A percentile compares a stretch with the other conserved stretches of the same genome.
phyloP scores from a whole-genome alignment of 2,329 filamentous ascomycete species.

The Paraphaeosphaeria minitans region DNA sequence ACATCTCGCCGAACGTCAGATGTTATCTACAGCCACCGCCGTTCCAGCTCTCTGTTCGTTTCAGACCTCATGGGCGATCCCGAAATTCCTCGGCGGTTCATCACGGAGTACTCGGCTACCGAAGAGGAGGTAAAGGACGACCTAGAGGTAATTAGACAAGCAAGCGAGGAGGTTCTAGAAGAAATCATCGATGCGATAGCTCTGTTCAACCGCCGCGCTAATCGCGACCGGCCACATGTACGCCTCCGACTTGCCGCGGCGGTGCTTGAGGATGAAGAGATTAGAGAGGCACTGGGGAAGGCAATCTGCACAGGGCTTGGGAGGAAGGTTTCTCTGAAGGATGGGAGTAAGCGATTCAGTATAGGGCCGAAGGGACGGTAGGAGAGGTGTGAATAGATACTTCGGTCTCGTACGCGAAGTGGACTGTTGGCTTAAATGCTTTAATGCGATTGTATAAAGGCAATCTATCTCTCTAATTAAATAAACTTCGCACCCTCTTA shows the following conservation, averaged over 20 bases:
- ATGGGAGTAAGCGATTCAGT: constrained; percentile 13
- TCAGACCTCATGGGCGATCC: background rate
- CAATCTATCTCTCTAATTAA: no score
- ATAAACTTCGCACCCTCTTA: no score
- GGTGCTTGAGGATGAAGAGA: constrained; percentile 11
- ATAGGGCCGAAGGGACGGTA: constrained; percentile 11
- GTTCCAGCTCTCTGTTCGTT: constrained; percentile 9
- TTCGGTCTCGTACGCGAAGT: background rate
- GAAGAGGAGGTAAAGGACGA: background rate
- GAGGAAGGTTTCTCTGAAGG: constrained; percentile 8
- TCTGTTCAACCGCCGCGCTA: constrained; percentile 22
- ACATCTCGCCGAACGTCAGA: no score
- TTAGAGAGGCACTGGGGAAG: constrained; percentile 8
- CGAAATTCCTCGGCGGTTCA: background rate
- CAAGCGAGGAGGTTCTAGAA: constrained; percentile 19
- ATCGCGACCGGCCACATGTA: constrained; percentile 13
- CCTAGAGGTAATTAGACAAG: background rate
- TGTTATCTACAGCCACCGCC: background rate
- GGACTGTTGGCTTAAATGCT: no score
- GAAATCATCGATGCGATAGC: constrained; percentile 23
- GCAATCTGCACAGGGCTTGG: constrained; percentile 9
- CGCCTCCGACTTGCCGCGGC: constrained; percentile 10
- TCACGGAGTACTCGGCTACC: background rate
- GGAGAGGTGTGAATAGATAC: background rate
- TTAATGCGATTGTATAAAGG: no score